These are phyloP conservation scores for Durusdinium trenchii DNA, from an alignment of 73 alveolate species.

Conservation along the genomic window DNA sequence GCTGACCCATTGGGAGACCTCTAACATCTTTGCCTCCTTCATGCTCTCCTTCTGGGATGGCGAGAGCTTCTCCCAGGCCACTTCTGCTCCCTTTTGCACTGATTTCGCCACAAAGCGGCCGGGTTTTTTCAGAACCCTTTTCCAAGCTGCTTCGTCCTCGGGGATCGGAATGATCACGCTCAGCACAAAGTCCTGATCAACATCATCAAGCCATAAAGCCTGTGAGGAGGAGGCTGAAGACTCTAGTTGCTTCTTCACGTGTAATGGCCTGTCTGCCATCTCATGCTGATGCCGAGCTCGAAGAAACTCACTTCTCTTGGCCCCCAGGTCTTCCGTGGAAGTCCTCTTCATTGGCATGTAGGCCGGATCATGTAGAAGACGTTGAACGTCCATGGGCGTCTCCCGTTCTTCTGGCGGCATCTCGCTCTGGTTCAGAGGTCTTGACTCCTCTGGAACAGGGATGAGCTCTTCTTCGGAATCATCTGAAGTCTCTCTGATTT, in stretches of 20 bases:
- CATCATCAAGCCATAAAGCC: not conserved
- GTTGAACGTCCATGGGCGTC: not conserved
- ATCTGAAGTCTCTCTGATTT: no score
- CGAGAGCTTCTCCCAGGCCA: not conserved
- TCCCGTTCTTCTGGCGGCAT: not conserved
- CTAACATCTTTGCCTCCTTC: not conserved
- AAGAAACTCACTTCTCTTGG: not conserved
- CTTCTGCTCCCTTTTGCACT: constrained; percentile 15
- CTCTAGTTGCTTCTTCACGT: not conserved
- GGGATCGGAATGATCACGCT: not conserved
- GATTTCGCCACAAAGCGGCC: not conserved
- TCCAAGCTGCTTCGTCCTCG: not conserved
- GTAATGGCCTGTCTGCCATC: not conserved
- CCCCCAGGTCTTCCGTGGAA: not conserved
- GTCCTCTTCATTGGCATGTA: not conserved
- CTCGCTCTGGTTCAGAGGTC: not conserved
- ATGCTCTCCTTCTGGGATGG: not conserved
- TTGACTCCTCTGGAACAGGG: no score
- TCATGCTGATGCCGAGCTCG: not conserved
- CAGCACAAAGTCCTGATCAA: not conserved
- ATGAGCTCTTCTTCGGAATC: not conserved
- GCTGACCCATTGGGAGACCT: not conserved
- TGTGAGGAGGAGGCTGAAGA: not conserved
- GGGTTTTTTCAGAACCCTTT: not conserved
- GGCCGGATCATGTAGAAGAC: not conserved